Base-by-base conservation (phyloP, 2,329 filamentous ascomycete species). In the Fusarium circinatum region DNA sequence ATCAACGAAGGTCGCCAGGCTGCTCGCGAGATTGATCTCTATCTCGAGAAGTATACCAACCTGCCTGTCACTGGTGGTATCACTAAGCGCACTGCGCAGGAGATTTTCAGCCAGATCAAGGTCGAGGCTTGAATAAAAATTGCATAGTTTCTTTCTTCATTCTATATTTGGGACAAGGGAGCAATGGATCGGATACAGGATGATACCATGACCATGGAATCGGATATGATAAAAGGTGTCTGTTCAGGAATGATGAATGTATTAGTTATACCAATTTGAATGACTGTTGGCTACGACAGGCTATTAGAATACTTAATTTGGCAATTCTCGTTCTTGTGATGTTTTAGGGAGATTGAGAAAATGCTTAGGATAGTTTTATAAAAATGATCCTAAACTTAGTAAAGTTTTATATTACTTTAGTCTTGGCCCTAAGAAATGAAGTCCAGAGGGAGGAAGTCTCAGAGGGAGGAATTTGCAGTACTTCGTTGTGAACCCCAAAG, bases 1-100 rank as follows among this genome's bases (percentile, higher is more conserved):
- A 98, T 98, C 87, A 98, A 98, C 82, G 96, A 98, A 85, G 96
- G 96, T 79, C 93, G 96, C 78, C 94, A 96, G 86, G 92, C 93
- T 78, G 96, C 96, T 79, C 93, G 96, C 71, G 95, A 98, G 83
- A 93, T 98, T 64, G 96, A 98, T 82, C 84, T 94, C 59, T 98
- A 90, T 87, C 92, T 98, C 49, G 94, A 93, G 83, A 90, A 92
- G 72, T 89, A 90, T 80, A 95, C 93, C 66, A 89, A 89, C 79
- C 89, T 98, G 54, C 96, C 96, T 15, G 93, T 97, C 62, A 97
- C 95, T 39, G 96, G 96, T 80, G 96, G 96, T 82, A 98, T 98
- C 77, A 89, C 98, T 75, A 96, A 96, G 86, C 91, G 91, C 60
- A 91, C 91, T n/a, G 92, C 92, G 10, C 88, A 92, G 77, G 92